Evolutionary conservation across 306 rosid genomes (phyloP).

Genomic region (Cucumis melo): DNA sequence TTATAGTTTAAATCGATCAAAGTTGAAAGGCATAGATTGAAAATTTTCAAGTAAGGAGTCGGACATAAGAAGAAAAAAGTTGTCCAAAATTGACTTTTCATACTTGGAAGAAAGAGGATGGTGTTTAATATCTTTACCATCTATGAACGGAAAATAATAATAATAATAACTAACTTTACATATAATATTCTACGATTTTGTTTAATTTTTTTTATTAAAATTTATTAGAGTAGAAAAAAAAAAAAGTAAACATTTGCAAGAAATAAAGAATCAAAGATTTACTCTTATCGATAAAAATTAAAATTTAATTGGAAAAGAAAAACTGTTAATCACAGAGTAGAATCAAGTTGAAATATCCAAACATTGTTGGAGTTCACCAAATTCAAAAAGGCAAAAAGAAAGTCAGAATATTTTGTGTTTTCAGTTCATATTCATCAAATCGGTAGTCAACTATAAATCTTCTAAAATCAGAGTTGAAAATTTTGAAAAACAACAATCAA

Average conservation of each 20-base stretch:
- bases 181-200: background rate
- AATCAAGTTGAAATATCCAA: background rate
- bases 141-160: background rate
- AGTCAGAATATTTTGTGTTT: background rate
- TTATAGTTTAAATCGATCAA: too few species aligned
- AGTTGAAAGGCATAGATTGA: too few species aligned
- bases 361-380: background rate
- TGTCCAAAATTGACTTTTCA: slow-evolving; percentile 4
- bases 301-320: background rate
- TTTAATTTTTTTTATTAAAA: background rate
- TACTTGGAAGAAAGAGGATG: background rate
- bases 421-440: background rate
- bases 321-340: background rate
- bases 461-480: background rate
- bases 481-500: background rate
- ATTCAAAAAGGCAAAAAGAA: background rate
- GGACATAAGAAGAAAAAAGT: background rate
- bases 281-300: background rate
- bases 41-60: background rate
- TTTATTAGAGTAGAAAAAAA: background rate
- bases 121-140: background rate
- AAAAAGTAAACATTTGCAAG: background rate
- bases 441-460: background rate
- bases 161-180: background rate
- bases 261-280: background rate